Base-by-base conservation (phyloP, 2,329 filamentous ascomycete species). In the Hyphodiscus sp. region DNA sequence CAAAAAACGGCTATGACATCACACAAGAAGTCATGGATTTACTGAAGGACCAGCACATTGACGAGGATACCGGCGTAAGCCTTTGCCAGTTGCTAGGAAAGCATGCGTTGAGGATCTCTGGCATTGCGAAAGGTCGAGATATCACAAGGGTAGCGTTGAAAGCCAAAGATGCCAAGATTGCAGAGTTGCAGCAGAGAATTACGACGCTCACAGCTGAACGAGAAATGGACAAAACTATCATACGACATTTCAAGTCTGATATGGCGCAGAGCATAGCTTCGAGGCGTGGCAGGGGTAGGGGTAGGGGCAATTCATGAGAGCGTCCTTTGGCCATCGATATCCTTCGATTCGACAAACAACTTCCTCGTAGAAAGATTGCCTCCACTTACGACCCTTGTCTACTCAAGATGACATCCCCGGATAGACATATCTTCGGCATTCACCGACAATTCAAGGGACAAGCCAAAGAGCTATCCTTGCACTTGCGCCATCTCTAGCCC, bases 131-230 rank as follows among this genome's bases (percentile, higher is more conserved):
- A 57, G 85, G 86, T 0, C 74, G 87, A 2, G 86, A 92, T 55
- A 78, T 85, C 7, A 77, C 80, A 2, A 72, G 87, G n/a, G 68
- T 79, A 9, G 79, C 77, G 3, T 64, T 89, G 33, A 83, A 81
- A 64, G 74, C 76, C 4, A 84, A 83, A 58, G 85, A 92, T 73
- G 70, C 81, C 66, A 72, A 83, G 71, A 73, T 86, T 67, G 70
- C 76, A 68, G 74, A 87, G 68, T 70, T 95, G 70, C 78, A 84
- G 73, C 73, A 87, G 65, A 72, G 85, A 61, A 74, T 95, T 76
- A 53, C 68, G 5, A 71, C 70, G 13, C 66, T 86, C 38, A 77
- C 83, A 64, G 74, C 75, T 15, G 78, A 83, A 64, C 67, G 73
- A 43, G 77, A 82, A 63, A 73, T 78, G 52, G 76, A 79, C 63